These are phyloP conservation scores for Tolypocladium ovalisporum DNA, from an alignment of 2,329 filamentous ascomycete genomes.

Conservation along the genomic window DNA sequence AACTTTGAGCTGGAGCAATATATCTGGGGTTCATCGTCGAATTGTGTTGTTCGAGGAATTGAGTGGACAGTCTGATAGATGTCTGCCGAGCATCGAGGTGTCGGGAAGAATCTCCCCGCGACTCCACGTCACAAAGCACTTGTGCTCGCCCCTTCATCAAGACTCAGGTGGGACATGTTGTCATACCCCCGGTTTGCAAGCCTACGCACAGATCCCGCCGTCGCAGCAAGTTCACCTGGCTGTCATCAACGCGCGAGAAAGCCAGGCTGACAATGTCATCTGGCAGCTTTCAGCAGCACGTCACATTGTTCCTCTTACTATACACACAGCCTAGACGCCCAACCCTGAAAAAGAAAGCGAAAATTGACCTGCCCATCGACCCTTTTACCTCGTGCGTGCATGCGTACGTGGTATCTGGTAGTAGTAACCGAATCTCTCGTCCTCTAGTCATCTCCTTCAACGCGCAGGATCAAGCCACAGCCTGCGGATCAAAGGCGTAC, in stretches of 20 bases:
- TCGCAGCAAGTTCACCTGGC: neutral
- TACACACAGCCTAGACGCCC: neutral
- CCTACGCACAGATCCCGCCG: too few species aligned
- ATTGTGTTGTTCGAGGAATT: neutral
- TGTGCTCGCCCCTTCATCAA: too few species aligned
- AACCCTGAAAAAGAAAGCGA: neutral
- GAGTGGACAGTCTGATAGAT: too few species aligned
- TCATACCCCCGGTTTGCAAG: too few species aligned
- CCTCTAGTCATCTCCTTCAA: neutral
- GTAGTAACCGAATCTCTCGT: neutral
- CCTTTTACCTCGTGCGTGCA: neutral
- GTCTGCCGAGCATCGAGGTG: neutral
- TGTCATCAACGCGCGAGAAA: neutral
- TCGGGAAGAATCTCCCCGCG: neutral
- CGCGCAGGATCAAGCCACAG: neutral
- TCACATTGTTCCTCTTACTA: neutral
- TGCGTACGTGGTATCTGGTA: neutral
- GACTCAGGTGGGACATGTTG: too few species aligned
- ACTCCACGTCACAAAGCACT: too few species aligned
- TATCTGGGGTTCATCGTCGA: neutral
- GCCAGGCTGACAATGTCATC: neutral
- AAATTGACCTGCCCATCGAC: neutral
- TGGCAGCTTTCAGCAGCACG: neutral
- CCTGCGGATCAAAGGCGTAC: conserved; percentile 47
- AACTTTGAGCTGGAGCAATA: neutral